Evolutionary conservation across 306 rosid genomes (phyloP), one percentile per base, ranked within the genome.

Genomic region (Cyclanthera cordifolia): DNA sequence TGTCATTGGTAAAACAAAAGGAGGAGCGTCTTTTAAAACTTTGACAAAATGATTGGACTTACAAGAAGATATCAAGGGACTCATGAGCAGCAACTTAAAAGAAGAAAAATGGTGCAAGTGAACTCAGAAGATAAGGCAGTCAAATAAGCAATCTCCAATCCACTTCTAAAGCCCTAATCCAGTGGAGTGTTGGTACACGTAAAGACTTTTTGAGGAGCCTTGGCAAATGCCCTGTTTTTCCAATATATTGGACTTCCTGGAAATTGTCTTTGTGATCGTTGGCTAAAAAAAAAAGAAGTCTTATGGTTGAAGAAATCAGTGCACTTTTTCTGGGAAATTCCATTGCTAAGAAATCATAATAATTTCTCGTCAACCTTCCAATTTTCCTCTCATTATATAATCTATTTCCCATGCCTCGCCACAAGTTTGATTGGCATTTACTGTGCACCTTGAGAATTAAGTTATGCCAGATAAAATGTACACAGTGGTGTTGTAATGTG

Each of bases 71-170:
- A 59, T 6, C 41, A 16, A 8, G 45, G 50, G 49, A 20, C 68
- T 61, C 49, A 61, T 58, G 65, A 30, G 3, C 65, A 30, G 65
- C 65, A 30, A 58, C 45, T 58, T 58, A 30, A 32, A 30, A 58
- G 6, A 7, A 16, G 59, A 58, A n/a, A 58, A 30, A 57, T 15
- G 43, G 32, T 5, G 52, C 2, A 6, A 57, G 65, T 16, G 30
- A 28, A 58, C 34, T 30, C 14, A n/a, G 24, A 58, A 58, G 13
- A 58, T 58, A 30, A 30, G 45, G 24, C 65, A 16, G 46, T 58
- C 24, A 30, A 58, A 58, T 28, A 58, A 58, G 65, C 17, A 58
- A 58, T 58, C 45, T 58, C 65, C 17, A 30, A 30, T 58, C 15
- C 45, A 28, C 45, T 32, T 57, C 45, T 30, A 58, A 30, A 58